Evolutionary conservation across 2,329 filamentous ascomycete species (phyloP), one percentile per base, ranked within the genome.

Genomic region (Monosporascus cannonballus): DNA sequence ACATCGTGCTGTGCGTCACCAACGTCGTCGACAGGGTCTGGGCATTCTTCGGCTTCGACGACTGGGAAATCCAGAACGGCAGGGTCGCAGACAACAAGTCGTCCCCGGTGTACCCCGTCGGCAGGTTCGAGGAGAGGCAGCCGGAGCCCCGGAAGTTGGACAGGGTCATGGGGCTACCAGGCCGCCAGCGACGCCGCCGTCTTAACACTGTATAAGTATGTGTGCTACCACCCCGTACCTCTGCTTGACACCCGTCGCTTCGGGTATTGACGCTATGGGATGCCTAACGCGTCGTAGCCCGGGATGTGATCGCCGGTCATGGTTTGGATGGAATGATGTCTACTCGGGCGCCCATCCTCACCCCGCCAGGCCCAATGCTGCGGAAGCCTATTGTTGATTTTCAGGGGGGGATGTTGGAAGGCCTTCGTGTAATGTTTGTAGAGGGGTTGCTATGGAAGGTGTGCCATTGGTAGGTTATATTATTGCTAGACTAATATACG

Each of bases 1-100:
- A 46, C 27, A 49, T 52, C 38, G 51, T 52, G 2, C 25, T 52
- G 2, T 52, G 51, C 51, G 37, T 52, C 46, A 52, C 51, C 6
- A 44, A 52, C 27, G 24, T 49, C 30, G 25, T 14, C 7, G 15
- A 45, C 17, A 30, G 36, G 15, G 27, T 37, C 25, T 52, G 36
- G 27, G 46, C 51, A 2, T 52, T 38, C 39, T 52, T 52, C 25
- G 51, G 51, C 15, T 52, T 49, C 18, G 51, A 52, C 18, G 25
- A 46, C 7, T 52, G 51, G 51, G 51, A 52, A 47, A 44, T 52
- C 20, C 3, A 9, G 15, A 18, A 39, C 8, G 39, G 38, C 27
- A 22, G 42, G 8, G 11, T 38, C 8, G 51, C 18, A 4, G 17
- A 37, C 5, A 22, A n/a, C 24, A 52, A 49, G 39, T 17, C n/a